Evolutionary conservation across 2,329 filamentous ascomycete species (phyloP).

Genomic region (Cladosporium phlei): DNA sequence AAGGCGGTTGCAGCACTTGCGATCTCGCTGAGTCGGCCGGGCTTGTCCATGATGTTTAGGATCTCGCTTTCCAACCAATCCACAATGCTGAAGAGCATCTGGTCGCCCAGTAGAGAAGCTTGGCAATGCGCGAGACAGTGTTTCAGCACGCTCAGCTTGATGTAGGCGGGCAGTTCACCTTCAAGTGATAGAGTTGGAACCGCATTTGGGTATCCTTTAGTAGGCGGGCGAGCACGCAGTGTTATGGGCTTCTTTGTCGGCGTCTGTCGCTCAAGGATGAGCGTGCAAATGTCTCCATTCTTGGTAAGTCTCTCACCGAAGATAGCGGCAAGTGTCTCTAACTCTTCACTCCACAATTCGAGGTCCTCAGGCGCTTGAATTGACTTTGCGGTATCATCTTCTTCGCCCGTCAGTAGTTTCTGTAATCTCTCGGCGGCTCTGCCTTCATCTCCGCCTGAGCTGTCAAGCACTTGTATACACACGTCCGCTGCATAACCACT

Average conservation of each 20-base stretch:
- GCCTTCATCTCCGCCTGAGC: conserved; percentile 65
- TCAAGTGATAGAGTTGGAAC: conserved; percentile 66
- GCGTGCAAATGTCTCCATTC: conserved; percentile 57
- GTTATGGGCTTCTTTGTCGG: conserved; percentile 42
- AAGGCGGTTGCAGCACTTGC: conserved; percentile 67
- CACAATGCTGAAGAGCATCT: conserved; percentile 84
- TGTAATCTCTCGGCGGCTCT: conserved; percentile 77
- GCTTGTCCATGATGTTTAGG: conserved; percentile 74
- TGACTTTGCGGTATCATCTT: conserved; percentile 41
- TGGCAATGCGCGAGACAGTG: conserved; percentile 68
- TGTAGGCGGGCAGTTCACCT: conserved; percentile 75
- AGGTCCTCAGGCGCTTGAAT: conserved; percentile 4
- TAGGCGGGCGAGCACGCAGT: conserved; percentile 66
- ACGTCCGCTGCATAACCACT: conserved; percentile 83
- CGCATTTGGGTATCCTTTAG: conserved; percentile 63
- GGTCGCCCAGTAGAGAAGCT: conserved; percentile 69
- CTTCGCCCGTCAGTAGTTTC: conserved; percentile 52
- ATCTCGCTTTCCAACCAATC: conserved; percentile 90
- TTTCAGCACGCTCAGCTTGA: conserved; percentile 81
- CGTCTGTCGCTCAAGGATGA: conserved; percentile 56
- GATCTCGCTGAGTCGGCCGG: conserved; percentile 78
- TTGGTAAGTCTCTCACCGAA: conserved; percentile 67
- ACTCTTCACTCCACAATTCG: conserved; percentile 75
- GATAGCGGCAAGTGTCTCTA: conserved; percentile 77
- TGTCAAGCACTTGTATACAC: conserved; percentile 71